Evolutionary conservation across 345 rosid genomes (phyloP).

Genomic region (Corchorus capsularis): DNA sequence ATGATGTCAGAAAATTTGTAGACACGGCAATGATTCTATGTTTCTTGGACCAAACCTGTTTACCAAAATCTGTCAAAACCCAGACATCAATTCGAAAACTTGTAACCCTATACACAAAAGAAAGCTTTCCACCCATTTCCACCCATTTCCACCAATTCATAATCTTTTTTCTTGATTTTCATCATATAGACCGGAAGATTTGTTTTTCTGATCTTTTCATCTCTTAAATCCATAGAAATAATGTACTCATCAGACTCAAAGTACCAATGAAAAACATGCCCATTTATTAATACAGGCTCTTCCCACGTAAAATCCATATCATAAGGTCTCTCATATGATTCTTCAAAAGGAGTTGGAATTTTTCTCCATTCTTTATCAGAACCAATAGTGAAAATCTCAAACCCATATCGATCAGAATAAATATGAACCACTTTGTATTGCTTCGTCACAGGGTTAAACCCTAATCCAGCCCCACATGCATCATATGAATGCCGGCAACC

Average conservation of each 20-base stretch:
- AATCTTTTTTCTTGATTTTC: not conserved
- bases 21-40: slow-evolving; percentile 6
- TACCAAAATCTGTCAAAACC: slow-evolving; percentile 18
- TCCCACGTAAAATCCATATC: not conserved
- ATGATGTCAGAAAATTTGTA: not conserved
- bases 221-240: slow-evolving; percentile 23
- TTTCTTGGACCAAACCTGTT: slow-evolving; percentile 19
- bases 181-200: not conserved
- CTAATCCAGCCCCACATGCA: not conserved
- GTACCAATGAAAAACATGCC: slow-evolving; percentile 18
- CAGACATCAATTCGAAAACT: slow-evolving; percentile 5
- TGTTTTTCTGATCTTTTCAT: slow-evolving; percentile 2
- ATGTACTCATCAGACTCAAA: not conserved
- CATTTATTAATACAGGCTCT: slow-evolving; percentile 6
- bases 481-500: not conserved
- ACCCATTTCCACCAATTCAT: slow-evolving; percentile 6
- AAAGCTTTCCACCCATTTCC: slow-evolving; percentile 23
- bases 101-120: not conserved
- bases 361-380: slow-evolving; percentile 19
- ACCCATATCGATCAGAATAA: not conserved
- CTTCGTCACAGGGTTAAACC: not conserved
- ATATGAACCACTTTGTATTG: slow-evolving; percentile 28
- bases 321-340: not conserved
- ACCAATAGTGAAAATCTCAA: slow-evolving; percentile 15
- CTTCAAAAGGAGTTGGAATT: slow-evolving; percentile 17